Base-by-base conservation (phyloP, 139 green algal species). In the Eudorina sp. region DNA sequence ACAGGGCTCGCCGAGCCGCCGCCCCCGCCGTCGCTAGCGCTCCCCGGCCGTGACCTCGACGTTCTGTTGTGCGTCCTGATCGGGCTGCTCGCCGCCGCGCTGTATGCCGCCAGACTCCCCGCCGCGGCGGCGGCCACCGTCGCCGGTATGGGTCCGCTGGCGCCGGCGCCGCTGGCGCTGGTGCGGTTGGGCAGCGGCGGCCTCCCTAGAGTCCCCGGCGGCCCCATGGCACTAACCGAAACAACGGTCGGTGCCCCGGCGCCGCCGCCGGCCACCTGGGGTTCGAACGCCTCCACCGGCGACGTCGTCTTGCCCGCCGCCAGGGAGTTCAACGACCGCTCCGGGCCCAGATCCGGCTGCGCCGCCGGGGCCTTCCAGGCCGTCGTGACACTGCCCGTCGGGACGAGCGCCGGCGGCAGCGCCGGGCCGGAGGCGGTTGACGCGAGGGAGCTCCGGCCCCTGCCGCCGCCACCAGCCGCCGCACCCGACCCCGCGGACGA, bases 241-340 rank as follows among this genome's bases (percentile, higher is more conserved):
- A 46, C 31, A 3, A 25, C 66, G 3, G 16, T 18, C 66, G 66
- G 4, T 5, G 27, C 31, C 21, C 27, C 62, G 31, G 27, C 62
- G 31, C 66, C 31, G 31, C 31, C 66, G 31, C 31, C 66, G 66
- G 8, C 34, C 14, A 9, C 66, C 0, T 7, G 34, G 34, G 66
- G 14, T 31, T 75, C 31, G 66, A 75, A 75, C 16, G 66, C 19
- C 66, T 75, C 66, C 66, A 75, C 66, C 3, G 66, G 34, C 66
- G 66, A 75, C 36, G 68, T 25, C 36, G 68, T 76, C 2, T 21
- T 34, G 23, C 21, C 41, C 41, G 40, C 70, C 40, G 70, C 70
- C 41, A 58, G 13, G 23, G 70, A 79, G 70, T 79, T 79, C 7
- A 79, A 27, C 40, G 70, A 79, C 41, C 70, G 70, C 40, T 79